Evolutionary conservation across 2,329 filamentous ascomycete species (phyloP).

Genomic region (Fusarium robinianum): DNA sequence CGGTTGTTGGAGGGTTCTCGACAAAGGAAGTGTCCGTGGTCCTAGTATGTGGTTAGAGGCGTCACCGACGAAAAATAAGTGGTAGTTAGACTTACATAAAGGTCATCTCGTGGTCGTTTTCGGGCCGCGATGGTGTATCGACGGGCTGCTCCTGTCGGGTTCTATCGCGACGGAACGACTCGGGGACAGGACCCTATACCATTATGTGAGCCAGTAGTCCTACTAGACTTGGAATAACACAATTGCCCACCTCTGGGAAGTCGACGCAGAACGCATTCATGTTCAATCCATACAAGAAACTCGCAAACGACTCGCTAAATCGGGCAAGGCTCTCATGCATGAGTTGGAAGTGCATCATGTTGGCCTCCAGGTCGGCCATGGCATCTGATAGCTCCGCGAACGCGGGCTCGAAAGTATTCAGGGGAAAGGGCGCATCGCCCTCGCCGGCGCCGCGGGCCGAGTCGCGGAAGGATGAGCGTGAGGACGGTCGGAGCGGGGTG

Average conservation of each 20-base stretch:
- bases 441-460: slow-evolving; percentile 63
- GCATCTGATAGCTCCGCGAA: slow-evolving; percentile 94
- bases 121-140: slow-evolving; percentile 36
- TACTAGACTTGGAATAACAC: no score
- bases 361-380: slow-evolving; percentile 94
- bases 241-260: slow-evolving; percentile 96
- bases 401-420: slow-evolving; percentile 82
- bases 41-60: slow-evolving; percentile 51
- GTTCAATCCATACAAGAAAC: slow-evolving; percentile 93
- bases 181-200: slow-evolving; percentile 74
- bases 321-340: slow-evolving; percentile 94
- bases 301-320: slow-evolving; percentile 95
- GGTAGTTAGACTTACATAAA: slow-evolving; percentile 68
- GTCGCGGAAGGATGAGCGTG: slow-evolving; percentile 84
- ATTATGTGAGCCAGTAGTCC: slow-evolving; percentile 8
- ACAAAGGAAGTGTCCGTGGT: slow-evolving; percentile 92
- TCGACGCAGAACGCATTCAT: slow-evolving; percentile 99
- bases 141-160: slow-evolving; percentile 56
- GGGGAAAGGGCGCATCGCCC: slow-evolving; percentile 64
- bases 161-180: slow-evolving; percentile 76
- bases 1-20: slow-evolving; percentile 72
- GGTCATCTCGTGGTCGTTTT: slow-evolving; percentile 71
- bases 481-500: slow-evolving; percentile 88
- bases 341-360: slow-evolving; percentile 95
- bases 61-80: background rate